phyloP scores from a whole-genome alignment of 148 eudicot species.

The Vaccinium corymbosum region DNA sequence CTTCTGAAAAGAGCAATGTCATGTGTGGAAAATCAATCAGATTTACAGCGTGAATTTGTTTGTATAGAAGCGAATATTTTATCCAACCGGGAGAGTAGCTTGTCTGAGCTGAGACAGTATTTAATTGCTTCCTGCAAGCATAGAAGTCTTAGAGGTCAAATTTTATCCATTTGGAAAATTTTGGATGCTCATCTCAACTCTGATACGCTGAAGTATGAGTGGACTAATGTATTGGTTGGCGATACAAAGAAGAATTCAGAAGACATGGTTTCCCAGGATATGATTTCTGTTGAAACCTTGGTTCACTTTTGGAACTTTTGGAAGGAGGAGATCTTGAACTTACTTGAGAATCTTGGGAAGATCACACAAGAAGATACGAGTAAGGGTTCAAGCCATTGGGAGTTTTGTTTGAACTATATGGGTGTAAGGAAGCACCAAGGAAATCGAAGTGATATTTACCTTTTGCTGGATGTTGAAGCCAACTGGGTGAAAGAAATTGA shows the following conservation, averaged over 20 bases:
- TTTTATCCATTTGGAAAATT: conserved; percentile 36
- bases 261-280: conserved; percentile 27
- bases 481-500: conserved; percentile 40
- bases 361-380: conserved; percentile 8
- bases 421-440: conserved; percentile 33
- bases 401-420: conserved; percentile 46
- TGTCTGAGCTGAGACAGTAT: conserved; percentile 7
- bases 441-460: conserved; percentile 16
- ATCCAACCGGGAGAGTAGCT: conserved; percentile 25
- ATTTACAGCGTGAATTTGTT: conserved; percentile 22
- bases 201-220: conserved; percentile 31
- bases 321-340: conserved; percentile 24
- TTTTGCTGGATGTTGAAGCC: conserved; percentile 41
- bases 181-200: conserved; percentile 35
- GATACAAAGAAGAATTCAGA: conserved; percentile 20
- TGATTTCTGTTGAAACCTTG: conserved; percentile 35
- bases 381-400: conserved; percentile 17
- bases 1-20: conserved; percentile 39
- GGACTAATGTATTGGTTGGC: conserved; percentile 18
- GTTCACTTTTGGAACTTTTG: conserved; percentile 45
- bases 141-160: conserved; percentile 27
- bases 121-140: conserved; percentile 19
- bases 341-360: conserved; percentile 28
- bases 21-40: conserved; percentile 23
- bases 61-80: conserved; percentile 33